Conservation (phyloP, 2,329 filamentous ascomycete genomes). For the Fusarium tjaetaba region DNA sequence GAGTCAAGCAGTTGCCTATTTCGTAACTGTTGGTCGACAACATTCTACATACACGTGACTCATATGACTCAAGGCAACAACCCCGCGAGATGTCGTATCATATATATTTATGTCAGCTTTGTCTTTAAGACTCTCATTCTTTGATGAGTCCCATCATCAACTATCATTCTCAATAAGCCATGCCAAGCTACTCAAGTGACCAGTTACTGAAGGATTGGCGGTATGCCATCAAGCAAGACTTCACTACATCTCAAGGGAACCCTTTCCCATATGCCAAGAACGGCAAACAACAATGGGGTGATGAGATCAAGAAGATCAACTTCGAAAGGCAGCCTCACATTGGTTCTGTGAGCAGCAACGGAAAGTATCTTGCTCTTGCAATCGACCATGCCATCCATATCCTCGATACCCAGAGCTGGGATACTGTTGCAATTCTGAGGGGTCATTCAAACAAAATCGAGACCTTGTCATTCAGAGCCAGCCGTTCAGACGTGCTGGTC, state of each 20-base stretch:
- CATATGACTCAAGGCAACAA: background rate
- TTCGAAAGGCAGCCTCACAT: background rate
- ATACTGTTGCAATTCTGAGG: constrained; percentile 1
- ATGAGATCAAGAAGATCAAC: background rate
- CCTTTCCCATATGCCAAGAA: constrained; percentile 6
- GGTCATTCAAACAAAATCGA: constrained; percentile 6
- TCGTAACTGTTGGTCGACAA: background rate
- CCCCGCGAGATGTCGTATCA: background rate
- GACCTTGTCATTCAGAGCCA: background rate
- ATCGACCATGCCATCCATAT: constrained; percentile 6
- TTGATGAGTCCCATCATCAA: too few relatives aligned
- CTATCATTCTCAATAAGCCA: background rate
- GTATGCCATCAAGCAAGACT: constrained; percentile 15
- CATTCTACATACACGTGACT: background rate
- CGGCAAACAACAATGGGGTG: constrained; percentile 14
- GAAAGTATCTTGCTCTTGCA: constrained; percentile 1
- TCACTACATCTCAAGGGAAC: background rate
- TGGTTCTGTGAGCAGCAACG: background rate
- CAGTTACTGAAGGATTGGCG: constrained; percentile 20
- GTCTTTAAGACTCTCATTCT: background rate
- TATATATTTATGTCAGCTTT: background rate
- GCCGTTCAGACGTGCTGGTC: background rate
- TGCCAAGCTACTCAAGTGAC: constrained; percentile 12
- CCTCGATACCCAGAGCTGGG: constrained; percentile 7
- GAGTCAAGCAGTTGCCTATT: background rate